Base-by-base conservation (phyloP, 2,329 filamentous ascomycete genomes). In the Cordyceps fumosorosea region DNA sequence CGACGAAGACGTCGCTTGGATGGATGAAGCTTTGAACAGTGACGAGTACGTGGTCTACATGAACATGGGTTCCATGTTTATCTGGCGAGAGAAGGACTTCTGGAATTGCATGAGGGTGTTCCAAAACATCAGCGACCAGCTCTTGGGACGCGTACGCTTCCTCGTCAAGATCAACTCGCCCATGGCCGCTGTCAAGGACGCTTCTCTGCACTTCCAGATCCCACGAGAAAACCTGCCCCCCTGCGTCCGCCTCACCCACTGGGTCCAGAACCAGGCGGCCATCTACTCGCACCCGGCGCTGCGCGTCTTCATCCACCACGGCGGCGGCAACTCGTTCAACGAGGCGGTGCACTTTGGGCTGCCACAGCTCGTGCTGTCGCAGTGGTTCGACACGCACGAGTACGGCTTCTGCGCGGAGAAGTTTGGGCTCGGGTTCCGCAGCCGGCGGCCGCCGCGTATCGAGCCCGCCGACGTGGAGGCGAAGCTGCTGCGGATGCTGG, bases 301-400 rank as follows among this genome's bases (percentile, higher is more conserved):
- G 20, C 40, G 42, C 26, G 55, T 57, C 24, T 57, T 57, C 44
- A 48, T 57, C 55, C 55, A 57, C 42, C 55, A 57, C 26, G 55
- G 55, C 42, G 55, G 55, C 40, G 55, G 55, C 42, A 57, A 57
- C 55, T 57, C 55, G 16, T 57, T 57, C 55, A 57, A 57, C 55
- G 55, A 57, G 55, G 55, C 55, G 10, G 55, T 57, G 5, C 55
- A 57, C 55, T 47, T 32, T 34, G 55, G 40, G 42, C 32, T 57
- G 40, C 55, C 55, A 1, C 55, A 57, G 55, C 55, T 57, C 18
- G 55, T 57, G 18, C 55, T 57, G 18, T 47, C 42, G 26, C 55
- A 57, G 55, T 57, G 55, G 55, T 57, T 57, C 26, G 55, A 57
- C 55, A 57, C 55, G 55, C 55, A 57, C 55, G 55, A 57, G 55